These are phyloP conservation scores for Cystobasidium onofrii DNA, from an alignment of 768 basidiomycete genomes.

Conservation along the genomic window DNA sequence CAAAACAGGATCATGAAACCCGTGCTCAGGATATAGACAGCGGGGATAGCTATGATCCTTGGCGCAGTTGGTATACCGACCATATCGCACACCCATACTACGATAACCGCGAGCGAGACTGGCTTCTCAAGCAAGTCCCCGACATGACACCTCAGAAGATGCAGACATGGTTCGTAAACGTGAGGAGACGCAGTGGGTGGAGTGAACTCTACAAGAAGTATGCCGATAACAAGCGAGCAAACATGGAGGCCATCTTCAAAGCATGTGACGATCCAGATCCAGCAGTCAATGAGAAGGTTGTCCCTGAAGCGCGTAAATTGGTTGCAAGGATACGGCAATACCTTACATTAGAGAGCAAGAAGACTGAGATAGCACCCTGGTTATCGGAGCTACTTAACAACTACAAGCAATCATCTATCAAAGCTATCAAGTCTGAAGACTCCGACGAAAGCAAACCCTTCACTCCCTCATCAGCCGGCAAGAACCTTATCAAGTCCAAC, in stretches of 20 bases:
- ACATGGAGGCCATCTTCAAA: constrained; percentile 9
- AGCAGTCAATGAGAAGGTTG: background rate
- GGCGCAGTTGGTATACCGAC: background rate
- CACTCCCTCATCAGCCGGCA: background rate
- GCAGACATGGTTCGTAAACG: constrained; percentile 30
- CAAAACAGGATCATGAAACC: background rate
- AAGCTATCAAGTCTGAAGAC: background rate
- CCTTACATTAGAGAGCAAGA: background rate
- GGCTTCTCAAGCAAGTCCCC: constrained; percentile 11
- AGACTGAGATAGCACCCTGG: background rate
- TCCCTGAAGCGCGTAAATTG: background rate
- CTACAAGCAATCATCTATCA: background rate
- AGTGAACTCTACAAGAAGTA: constrained; percentile 16
- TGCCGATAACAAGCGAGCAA: background rate
- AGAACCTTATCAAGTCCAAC: background rate
- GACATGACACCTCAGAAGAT: background rate
- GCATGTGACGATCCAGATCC: background rate
- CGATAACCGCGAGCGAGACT: background rate
- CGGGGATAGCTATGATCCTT: background rate
- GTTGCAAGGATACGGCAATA: background rate
- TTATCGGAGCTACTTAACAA: background rate
- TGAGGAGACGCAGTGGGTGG: constrained; percentile 26
- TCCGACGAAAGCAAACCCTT: background rate
- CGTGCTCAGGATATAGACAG: background rate
- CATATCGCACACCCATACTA: constrained; percentile 21